These are phyloP conservation scores for Metrosideros polymorpha DNA, from an alignment of 441 rosid genomes.

Conservation along the genomic window DNA sequence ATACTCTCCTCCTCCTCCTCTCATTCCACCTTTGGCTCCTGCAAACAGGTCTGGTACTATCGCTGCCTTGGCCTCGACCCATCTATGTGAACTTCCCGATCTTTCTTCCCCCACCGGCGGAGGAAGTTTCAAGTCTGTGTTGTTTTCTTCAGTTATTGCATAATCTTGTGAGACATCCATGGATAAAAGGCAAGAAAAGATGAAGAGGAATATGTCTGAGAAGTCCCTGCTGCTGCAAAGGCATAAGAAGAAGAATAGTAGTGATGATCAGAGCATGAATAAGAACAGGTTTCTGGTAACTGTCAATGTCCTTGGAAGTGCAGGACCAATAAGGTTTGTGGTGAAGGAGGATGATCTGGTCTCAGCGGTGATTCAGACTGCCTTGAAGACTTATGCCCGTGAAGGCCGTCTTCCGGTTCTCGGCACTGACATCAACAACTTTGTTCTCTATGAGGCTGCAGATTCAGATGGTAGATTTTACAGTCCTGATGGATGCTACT, in stretches of 20 bases:
- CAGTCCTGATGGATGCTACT: not conserved
- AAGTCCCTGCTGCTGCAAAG: not conserved
- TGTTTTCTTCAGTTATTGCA: not conserved
- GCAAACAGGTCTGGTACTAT: conserved; percentile 8
- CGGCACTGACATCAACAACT: conserved; percentile 22
- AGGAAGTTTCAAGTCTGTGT: not conserved
- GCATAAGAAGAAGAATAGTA: conserved; percentile 10
- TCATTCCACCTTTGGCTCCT: conserved; percentile 2
- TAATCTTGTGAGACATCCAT: not conserved
- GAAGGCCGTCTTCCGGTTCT: conserved; percentile 45
- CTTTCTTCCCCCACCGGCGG: not conserved
- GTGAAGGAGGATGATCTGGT: conserved; percentile 33
- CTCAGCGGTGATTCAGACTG: conserved; percentile 27
- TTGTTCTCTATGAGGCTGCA: conserved; percentile 24
- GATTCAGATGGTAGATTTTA: conserved; percentile 27
- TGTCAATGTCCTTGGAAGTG: conserved; percentile 44
- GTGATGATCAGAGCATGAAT: not conserved
- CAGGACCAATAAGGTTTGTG: conserved; percentile 45
- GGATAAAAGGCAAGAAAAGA: not conserved
- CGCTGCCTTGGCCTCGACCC: conserved; percentile 21
- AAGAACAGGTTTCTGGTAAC: conserved; percentile 29
- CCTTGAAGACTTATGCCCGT: conserved; percentile 41
- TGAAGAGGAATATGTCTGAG: conserved; percentile 1
- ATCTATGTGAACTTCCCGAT: not conserved
- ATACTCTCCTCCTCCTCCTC: not conserved